Base-by-base conservation (phyloP, 768 basidiomycete genomes). In the Mycena kentingensis region DNA sequence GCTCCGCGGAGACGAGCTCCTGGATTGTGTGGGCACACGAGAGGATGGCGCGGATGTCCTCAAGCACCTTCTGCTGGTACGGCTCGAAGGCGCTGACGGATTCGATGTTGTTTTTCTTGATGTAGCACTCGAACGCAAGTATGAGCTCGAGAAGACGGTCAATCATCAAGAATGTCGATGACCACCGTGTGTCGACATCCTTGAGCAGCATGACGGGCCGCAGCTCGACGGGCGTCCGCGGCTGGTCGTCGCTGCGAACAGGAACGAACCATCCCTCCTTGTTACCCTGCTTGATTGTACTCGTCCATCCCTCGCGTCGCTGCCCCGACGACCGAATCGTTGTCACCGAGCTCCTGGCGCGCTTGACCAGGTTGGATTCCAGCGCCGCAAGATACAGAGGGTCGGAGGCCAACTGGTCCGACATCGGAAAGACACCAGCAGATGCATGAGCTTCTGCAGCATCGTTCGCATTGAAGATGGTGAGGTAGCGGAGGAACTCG, bases 161-260 rank as follows among this genome's bases (percentile, higher is more conserved):
- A 22, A 64, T 56, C 60, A 64, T 63, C 7, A 58, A 29, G 22
- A 52, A 55, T 3, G 57, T 63, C 31, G 65, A 58, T 12, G 63
- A 67, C 65, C 65, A 67, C 2, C 65, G 49, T 2, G 61, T 61
- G 24, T 55, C 53, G 21, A 59, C 55, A 49, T 65, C 63, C 5
- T 22, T 49, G n/a, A 65, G 36, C 3, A 64, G 54, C 19, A 29
- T 32, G 21, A 46, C 29, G 8, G 28, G 6, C 16, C 44, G 44
- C 10, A 46, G 44, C 12, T 24, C 12, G 41, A 42, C 31, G 31
- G 10, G 21, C n/a, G n/a, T n/a, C 12, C 8, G 25, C n/a, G 11
- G 21, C 12, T 11, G 41, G 6, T 19, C 22, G 26, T 7, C 19
- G 15, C 44, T 29, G 15, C 16, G 13, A 13, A 28, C 28, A 13